These are phyloP conservation scores for Eucommia ulmoides DNA, from an alignment of 257 asterid species.

Conservation along the genomic window DNA sequence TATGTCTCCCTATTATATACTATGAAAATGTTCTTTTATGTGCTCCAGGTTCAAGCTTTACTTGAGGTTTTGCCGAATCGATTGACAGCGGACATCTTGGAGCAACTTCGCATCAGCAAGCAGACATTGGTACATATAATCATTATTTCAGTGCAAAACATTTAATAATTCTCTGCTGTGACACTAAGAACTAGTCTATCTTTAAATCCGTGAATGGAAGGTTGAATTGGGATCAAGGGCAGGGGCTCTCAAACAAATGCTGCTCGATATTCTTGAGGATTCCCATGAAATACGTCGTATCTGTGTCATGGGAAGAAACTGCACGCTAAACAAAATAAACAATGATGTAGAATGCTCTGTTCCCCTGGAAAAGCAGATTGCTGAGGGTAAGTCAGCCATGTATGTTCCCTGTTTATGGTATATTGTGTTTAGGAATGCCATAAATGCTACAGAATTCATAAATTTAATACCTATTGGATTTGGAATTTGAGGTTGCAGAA, in stretches of 20 bases:
- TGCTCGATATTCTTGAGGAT: slow-evolving; percentile 97
- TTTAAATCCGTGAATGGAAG: slow-evolving; percentile 26
- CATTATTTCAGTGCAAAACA: not conserved
- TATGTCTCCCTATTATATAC: too few relatives aligned
- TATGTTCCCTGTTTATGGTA: slow-evolving; percentile 6
- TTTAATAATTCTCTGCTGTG: not conserved
- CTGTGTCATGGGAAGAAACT: slow-evolving; percentile 91
- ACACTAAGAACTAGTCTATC: slow-evolving; percentile 1
- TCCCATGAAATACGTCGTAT: slow-evolving; percentile 86
- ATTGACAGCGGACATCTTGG: slow-evolving; percentile 79
- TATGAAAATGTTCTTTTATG: too few relatives aligned
- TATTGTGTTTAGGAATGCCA: slow-evolving; percentile 10
- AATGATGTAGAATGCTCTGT: slow-evolving; percentile 68
- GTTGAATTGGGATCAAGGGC: slow-evolving; percentile 95
- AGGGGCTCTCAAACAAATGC: slow-evolving; percentile 92
- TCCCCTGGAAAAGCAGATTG: slow-evolving; percentile 71
- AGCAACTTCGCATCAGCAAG: slow-evolving; percentile 92
- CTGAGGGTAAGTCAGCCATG: slow-evolving; percentile 49
- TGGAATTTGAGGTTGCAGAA: slow-evolving; percentile 68
- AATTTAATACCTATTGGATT: slow-evolving; percentile 5
- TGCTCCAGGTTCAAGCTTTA: slow-evolving; percentile 76
- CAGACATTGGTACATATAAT: slow-evolving; percentile 54
- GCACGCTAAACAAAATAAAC: slow-evolving; percentile 43
- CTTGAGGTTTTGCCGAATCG: slow-evolving; percentile 94
- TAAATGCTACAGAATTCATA: slow-evolving; percentile 1